Percentiles rank a stretch among this genome's conserved stretches.
Evolutionary conservation across 306 rosid species (phyloP).

Genomic region (Prunus mongolica): DNA sequence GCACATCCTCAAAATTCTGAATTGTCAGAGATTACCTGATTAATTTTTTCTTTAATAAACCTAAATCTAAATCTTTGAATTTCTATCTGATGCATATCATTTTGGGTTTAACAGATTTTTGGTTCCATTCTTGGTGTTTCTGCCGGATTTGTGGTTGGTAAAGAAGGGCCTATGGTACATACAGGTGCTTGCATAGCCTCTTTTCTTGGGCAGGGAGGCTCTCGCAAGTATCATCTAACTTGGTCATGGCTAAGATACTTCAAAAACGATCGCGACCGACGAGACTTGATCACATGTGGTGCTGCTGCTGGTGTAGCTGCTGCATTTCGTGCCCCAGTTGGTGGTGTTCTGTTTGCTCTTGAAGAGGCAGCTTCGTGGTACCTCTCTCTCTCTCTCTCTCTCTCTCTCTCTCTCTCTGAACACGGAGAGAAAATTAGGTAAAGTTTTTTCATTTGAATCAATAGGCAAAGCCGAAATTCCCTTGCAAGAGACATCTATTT

Average conservation of each 20-base stretch:
- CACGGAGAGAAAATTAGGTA: too few relatives aligned
- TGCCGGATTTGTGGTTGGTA: conserved; percentile 85
- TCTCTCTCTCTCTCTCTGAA: background rate
- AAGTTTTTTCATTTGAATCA: too few relatives aligned
- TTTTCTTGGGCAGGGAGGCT: conserved; percentile 85
- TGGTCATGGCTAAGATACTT: conserved; percentile 78
- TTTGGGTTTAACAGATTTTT: conserved; percentile 54
- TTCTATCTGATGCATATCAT: background rate
- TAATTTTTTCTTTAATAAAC: background rate
- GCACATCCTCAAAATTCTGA: background rate
- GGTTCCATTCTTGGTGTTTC: conserved; percentile 84
- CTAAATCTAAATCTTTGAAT: background rate
- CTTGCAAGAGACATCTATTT: too few relatives aligned
- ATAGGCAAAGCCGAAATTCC: too few relatives aligned
- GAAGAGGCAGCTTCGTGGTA: conserved; percentile 96
- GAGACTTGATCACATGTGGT: conserved; percentile 90
- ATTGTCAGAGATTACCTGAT: background rate
- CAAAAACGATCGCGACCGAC: conserved; percentile 76
- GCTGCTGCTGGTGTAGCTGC: conserved; percentile 97
- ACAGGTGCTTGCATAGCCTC: conserved; percentile 89
- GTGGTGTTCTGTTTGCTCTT: conserved; percentile 91
- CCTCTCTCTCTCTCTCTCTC: conserved; percentile 11
- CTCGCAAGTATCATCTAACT: conserved; percentile 61
- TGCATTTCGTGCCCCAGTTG: conserved; percentile 91
- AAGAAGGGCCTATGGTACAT: conserved; percentile 96